These are phyloP conservation scores for Pichia sporocuriosa DNA, from an alignment of 805 yeast species.

Conservation along the genomic window DNA sequence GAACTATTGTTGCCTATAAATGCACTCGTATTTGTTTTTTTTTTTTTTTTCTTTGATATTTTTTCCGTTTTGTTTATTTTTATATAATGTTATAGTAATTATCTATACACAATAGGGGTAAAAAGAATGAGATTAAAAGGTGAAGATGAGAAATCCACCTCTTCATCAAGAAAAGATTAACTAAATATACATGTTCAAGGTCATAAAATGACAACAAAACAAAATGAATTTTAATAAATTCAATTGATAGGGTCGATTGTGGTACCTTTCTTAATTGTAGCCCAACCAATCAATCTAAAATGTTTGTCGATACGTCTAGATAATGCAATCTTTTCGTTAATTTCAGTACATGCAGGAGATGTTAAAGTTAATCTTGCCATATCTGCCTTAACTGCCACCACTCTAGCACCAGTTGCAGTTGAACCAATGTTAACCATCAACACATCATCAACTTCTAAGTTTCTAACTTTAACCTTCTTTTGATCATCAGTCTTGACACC, in stretches of 20 bases:
- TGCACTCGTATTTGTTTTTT: not conserved
- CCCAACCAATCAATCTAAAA: constrained; percentile 99
- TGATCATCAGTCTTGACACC: constrained; percentile 99
- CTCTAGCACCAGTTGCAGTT: constrained; percentile 99
- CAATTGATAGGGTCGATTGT: constrained; percentile 70
- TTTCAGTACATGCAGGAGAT: constrained; percentile 97
- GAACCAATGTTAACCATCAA: constrained; percentile 99
- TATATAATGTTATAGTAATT: no score
- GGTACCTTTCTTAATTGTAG: constrained; percentile 91
- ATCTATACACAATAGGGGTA: no score
- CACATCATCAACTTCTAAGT: constrained; percentile 89
- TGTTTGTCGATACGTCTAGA: constrained; percentile 99
- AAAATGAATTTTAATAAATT: constrained; percentile 1
- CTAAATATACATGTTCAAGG: constrained; percentile 10
- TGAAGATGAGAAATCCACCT: no score
- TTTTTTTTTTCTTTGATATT: not conserved
- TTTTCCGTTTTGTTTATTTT: not conserved
- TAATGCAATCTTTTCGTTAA: constrained; percentile 95
- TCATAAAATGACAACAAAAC: constrained; percentile 6
- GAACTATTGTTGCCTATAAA: constrained; percentile 16
- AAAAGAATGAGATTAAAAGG: no score
- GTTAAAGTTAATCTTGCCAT: constrained; percentile 97
- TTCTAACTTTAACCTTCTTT: constrained; percentile 94
- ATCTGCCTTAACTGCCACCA: constrained; percentile 95
- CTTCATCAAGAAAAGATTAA: constrained; percentile 7